Evolutionary conservation across 768 basidiomycete species (phyloP), one percentile per base, ranked within the genome.

Genomic region (Lactifluus piperatus): DNA sequence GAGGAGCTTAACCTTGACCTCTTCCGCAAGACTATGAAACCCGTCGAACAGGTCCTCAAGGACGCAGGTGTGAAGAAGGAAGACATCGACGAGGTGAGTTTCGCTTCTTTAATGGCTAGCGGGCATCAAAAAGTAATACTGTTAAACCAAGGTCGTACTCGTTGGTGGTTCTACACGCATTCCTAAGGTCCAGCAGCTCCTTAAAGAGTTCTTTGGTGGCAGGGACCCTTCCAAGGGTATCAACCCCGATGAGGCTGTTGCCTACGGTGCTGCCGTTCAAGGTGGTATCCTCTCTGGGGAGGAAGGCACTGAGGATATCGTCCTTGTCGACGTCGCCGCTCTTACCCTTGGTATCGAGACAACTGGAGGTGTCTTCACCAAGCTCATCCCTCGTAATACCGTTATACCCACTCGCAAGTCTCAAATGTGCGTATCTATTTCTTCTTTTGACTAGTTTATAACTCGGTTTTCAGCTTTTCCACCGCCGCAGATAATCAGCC

Each of bases 11-110:
- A 95, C 84, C 88, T 97, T 78, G 95, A 99, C 69, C 84, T 98
- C 53, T 99, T 99, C 89, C 82, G 95, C 69, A 95, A 95, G 83
- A 99, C 95, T 34, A 92, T 98, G 91, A 94, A 94, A 79, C 95
- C 95, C 63, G 95, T 98, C 62, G 94, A 97, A 74, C 95, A 97
- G 74, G 95, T 98, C 22, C 79, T 98, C 67, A 97, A 97, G 85
- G 95, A 98, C 69, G 89, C 95, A 64, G 88, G 88, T 67, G 87
- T 98, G 71, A 95, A 94, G 85, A 99, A 98, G 83, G 95, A 97
- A 67, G 88, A 93, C 64, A 76, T 99, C 53, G 83, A 94, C 64
- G 94, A 98, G 76, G 88, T 87, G 46, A 41, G 76, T 71, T 26
- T 39, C 1, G 13, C 30, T 44, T 16, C 18, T 37, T 32, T 9